Evolutionary conservation across 1,284 basidiomycete genomes (phyloP), one percentile per base, ranked within the genome.

Genomic region (Volvariella surrecta): DNA sequence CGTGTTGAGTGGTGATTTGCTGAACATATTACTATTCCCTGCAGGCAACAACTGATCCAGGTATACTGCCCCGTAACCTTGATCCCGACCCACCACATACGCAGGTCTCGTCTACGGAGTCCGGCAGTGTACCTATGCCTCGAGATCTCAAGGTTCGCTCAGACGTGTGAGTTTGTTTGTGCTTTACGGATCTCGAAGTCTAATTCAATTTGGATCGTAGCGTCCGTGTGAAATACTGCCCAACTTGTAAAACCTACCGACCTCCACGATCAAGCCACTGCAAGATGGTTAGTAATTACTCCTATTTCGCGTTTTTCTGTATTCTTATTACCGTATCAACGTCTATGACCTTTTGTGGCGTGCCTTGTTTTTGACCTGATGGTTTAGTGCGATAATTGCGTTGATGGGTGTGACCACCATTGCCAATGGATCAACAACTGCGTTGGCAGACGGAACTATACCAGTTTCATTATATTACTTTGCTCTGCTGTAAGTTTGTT

Each of bases 371-470:
- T 20, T 44, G 42, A 13, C 3, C 28, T 31, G 34, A 19, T 35
- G 6, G 6, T 11, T 0, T 53, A 91, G 84, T 96, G 92, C 60
- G 89, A 94, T 53, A 95, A 96, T 58, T 96, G 93, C 57, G 88
- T 95, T 17, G 92, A 95, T 52, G 84, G 82, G 17, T 83, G 79
- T 54, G 84, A 94, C 57, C 90, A 94, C 57, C 90, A 95, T 62
- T 96, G 93, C 53, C 88, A 92, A 52, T 96, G 92, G 82, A 79
- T 96, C 24, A 94, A 95, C 61, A 93, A 91, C 57, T 96, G 92
- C 57, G 74, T 97, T 37, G 92, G 93, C 2, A 77, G 87, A 40
- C 81, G 91, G 40, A 96, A 95, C 60, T 96, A 97, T 61, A 86
- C 89, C 18, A 75, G 82, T 17, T 97, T 97, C 64, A 82, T 94